Base-by-base conservation (phyloP, 805 yeast genomes). In the Yamadazyma paraphyllophila region DNA sequence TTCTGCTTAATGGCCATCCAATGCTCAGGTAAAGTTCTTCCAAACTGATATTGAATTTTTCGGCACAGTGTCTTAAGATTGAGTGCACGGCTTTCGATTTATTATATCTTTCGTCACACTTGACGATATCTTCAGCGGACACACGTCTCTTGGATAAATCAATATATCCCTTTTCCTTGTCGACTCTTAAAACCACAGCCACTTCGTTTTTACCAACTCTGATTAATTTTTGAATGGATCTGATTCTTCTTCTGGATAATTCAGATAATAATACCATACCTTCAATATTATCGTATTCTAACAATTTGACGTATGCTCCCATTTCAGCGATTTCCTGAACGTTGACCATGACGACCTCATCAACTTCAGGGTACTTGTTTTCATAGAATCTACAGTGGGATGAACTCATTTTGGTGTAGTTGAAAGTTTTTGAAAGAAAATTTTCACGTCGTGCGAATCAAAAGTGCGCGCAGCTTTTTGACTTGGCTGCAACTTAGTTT, bases 181-280 rank as follows among this genome's bases (percentile, higher is more conserved):
- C 99, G 50, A 94, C 99, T 76, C 99, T 86, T 63, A 94, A 77
- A 8, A 94, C 99, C 49, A 94, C 97, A 29, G 92, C 99, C 46
- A 94, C 97, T 72, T 94, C 99, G 64, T 94, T 94, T 67, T 95
- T 89, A 54, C 99, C 99, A 53, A 94, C 98, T 74, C 98, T 86
- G 68, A 94, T 91, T 66, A 90, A 81, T 67, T 94, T 94, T 72
- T 94, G 99, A 63, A 94, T 94, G 44, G 97, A 89, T 69, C 99
- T 82, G 61, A 94, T 94, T 76, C 99, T 95, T 78, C 99, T 89
- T 81, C 99, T 88, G 31, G 98, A 91, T 58, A 94, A 80, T 73
- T 94, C 99, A 35, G 96, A 86, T 60, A 94, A 80, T 55, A 94
- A 76, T 47, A 94, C 96, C 99, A 94, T 94, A 62, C 99, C 99